Percentiles rank a stretch among this genome's conserved stretches.
Evolutionary conservation across 306 rosid genomes (phyloP).

Genomic region (Comarum palustre): DNA sequence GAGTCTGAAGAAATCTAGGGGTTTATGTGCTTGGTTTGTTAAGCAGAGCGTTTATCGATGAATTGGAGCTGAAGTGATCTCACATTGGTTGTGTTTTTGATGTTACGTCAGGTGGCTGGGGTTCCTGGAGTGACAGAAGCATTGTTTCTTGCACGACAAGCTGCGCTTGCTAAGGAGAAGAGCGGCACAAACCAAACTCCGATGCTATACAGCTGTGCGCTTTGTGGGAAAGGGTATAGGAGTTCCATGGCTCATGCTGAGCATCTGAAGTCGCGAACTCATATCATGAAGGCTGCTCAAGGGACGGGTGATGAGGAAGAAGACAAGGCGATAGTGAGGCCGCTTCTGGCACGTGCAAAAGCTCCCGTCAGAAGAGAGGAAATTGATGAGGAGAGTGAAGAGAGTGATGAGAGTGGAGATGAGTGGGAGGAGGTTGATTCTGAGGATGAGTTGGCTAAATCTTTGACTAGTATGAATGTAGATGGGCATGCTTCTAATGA

Average conservation of each 20-base stretch:
- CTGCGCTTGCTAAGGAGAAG: constrained; percentile 69
- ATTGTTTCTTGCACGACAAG: constrained; percentile 67
- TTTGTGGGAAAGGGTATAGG: constrained; percentile 85
- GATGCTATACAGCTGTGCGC: constrained; percentile 83
- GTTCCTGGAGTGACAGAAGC: constrained; percentile 96
- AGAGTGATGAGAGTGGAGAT: constrained; percentile 47
- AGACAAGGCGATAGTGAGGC: constrained; percentile 69
- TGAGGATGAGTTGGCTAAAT: constrained; percentile 50
- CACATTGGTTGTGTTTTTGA: background rate
- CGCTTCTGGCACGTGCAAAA: constrained; percentile 53
- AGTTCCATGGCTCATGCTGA: constrained; percentile 82
- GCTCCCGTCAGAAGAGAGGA: constrained; percentile 45
- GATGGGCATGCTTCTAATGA: constrained; percentile 36
- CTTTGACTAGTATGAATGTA: constrained; percentile 51
- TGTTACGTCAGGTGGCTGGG: constrained; percentile 61
- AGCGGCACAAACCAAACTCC: constrained; percentile 58
- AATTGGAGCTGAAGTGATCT: background rate
- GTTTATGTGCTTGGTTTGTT: background rate
- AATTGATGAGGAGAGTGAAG: constrained; percentile 49
- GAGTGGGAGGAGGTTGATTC: constrained; percentile 94
- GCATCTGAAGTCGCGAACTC: constrained; percentile 82
- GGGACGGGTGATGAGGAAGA: constrained; percentile 48
- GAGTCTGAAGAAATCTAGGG: background rate
- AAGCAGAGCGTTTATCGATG: background rate
- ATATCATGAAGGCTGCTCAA: constrained; percentile 56